Percentiles rank a stretch among this genome's conserved stretches.
Evolutionary conservation across 2,329 filamentous ascomycete genomes (phyloP).

Genomic region (Polychaeton citri): DNA sequence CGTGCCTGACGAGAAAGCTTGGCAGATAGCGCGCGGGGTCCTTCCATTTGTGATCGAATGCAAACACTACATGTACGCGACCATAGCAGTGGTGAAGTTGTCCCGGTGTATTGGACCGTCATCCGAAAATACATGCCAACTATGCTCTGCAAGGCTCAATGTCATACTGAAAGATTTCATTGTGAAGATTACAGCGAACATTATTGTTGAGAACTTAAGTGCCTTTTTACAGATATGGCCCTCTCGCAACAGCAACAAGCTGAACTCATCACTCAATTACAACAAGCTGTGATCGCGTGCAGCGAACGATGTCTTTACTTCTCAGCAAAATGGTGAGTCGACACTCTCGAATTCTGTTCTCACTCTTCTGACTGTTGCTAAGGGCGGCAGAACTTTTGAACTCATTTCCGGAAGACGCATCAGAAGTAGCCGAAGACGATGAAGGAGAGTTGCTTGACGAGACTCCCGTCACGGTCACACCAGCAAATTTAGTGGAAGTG

Average conservation of each 20-base stretch:
- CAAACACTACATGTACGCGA: no score
- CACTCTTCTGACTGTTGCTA: constrained; percentile 9
- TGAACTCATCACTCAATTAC: constrained; percentile 60
- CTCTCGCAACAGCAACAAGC: constrained; percentile 30
- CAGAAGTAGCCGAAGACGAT: constrained; percentile 24
- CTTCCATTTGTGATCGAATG: no score
- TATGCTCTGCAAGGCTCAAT: no score
- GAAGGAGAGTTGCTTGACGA: no score
- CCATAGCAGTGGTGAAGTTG: no score
- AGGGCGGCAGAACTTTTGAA: constrained; percentile 93
- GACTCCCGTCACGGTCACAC: constrained; percentile 28
- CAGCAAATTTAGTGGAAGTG: constrained; percentile 57
- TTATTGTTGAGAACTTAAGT: no score
- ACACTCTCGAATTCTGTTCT: constrained; percentile 1
- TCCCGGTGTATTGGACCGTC: no score
- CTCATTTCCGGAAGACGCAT: constrained; percentile 51
- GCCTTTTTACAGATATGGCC: constrained; percentile 13
- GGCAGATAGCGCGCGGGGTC: no score
- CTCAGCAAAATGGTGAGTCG: constrained; percentile 75
- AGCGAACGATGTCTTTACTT: constrained; percentile 93
- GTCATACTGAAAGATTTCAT: no score
- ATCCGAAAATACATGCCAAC: no score
- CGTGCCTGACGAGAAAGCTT: no score
- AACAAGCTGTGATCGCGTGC: constrained; percentile 78
- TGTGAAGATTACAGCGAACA: no score